Evolutionary conservation across 129 eudicot species (phyloP).

Genomic region (Sambucus nigra): DNA sequence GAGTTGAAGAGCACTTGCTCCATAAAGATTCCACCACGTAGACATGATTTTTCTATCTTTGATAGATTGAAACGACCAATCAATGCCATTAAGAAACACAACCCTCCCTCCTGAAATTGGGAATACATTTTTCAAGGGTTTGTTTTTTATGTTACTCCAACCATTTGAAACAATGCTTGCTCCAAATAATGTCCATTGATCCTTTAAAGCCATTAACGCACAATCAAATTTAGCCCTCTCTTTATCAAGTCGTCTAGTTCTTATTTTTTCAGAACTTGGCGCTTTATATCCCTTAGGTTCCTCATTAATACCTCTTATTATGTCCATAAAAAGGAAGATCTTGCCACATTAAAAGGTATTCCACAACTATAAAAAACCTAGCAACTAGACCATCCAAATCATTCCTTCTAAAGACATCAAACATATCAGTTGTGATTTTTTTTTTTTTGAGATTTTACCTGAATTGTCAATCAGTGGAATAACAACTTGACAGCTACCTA

Average conservation of each 20-base stretch:
- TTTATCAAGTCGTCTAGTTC: constrained; percentile 6
- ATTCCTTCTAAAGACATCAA: neutral
- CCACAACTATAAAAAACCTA: constrained; percentile 4
- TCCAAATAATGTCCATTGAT: too few relatives aligned
- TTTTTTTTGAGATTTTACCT: neutral
- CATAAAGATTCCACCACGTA: too few relatives aligned
- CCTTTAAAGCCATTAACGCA: constrained; percentile 1
- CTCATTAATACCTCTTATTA: constrained; percentile 8
- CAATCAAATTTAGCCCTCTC: constrained; percentile 3
- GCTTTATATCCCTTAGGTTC: constrained; percentile 6
- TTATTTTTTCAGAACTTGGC: constrained; percentile 8
- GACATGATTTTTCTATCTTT: too few relatives aligned
- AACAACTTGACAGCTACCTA: neutral
- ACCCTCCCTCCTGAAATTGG: constrained; percentile 2
- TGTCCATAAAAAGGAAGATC: constrained; percentile 8
- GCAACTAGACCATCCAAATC: too few relatives aligned
- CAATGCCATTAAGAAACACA: constrained; percentile 4
- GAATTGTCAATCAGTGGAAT: neutral
- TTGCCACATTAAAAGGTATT: constrained; percentile 12
- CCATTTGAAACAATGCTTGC: constrained; percentile 5
- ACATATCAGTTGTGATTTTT: neutral
- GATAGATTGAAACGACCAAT: too few relatives aligned
- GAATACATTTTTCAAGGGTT: constrained; percentile 8
- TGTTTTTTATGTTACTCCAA: constrained; percentile 9
- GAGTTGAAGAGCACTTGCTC: too few relatives aligned